Evolutionary conservation across 495 filamentous ascomycete genomes (phyloP).

Genomic region (Pseudevernia furfuracea): DNA sequence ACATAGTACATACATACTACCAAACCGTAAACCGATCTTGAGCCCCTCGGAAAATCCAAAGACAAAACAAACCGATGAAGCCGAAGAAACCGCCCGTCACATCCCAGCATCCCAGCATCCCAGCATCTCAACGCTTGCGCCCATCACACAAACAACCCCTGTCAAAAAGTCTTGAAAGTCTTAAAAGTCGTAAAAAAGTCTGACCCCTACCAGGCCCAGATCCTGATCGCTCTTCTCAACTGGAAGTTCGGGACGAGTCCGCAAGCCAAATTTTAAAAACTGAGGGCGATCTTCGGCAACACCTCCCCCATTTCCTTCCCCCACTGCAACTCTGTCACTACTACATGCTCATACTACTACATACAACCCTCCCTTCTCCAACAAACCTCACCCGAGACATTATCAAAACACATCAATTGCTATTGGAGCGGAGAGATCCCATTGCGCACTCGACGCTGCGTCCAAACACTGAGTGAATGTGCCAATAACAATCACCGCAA

Average conservation of each 20-base stretch:
- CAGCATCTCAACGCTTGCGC: not conserved
- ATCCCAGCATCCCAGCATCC: no score
- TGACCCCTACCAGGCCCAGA: not conserved
- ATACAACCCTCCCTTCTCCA: not conserved
- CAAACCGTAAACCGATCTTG: no score
- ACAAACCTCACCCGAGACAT: not conserved
- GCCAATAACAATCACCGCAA: not conserved
- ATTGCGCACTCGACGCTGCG: not conserved
- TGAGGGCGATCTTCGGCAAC: not conserved
- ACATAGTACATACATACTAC: no score
- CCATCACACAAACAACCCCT: not conserved
- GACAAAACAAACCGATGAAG: no score
- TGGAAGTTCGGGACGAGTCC: constrained; percentile 5
- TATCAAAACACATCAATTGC: not conserved
- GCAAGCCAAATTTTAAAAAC: not conserved
- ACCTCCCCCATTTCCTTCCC: not conserved
- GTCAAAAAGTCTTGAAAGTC: no score
- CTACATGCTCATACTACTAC: no score
- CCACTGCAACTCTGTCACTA: not conserved
- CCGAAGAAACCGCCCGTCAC: no score
- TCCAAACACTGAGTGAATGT: not conserved
- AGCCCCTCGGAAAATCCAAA: not conserved
- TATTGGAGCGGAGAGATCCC: not conserved
- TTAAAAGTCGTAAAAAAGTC: no score
- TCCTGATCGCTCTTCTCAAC: not conserved